Evolutionary conservation across 768 basidiomycete genomes (phyloP), one percentile per base, ranked within the genome.

Genomic region (Leccinum broughii): DNA sequence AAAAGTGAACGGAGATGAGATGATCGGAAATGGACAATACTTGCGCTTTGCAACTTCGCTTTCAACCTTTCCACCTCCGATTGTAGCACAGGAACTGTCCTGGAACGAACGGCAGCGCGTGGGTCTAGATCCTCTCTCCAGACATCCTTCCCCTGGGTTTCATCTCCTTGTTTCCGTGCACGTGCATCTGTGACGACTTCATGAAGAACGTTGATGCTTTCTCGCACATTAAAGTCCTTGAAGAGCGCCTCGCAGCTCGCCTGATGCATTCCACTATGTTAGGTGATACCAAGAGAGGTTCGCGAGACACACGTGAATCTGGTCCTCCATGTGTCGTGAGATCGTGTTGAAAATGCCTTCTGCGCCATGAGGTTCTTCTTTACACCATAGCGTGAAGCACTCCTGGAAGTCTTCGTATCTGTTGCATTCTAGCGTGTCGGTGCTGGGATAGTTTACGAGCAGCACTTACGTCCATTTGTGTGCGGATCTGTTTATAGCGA

Each of bases 121-220:
- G 92, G 88, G 50, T 84, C 81, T 32, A 92, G 72, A 58, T 85
- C 78, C 53, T 85, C 83, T 60, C 75, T 82, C 90, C 90, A 93
- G 1, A 81, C 66, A 68, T 91, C 88, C 14, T 79, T 81, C 0
- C 77, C 77, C 13, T 72, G 64, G n/a, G 60, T 68, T 28, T 73
- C 73, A 4, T 72, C 80, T 7, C 80, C 78, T 51, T 78, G 77
- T 37, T 78, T 80, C 55, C 86, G 84, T 24, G 81, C 67, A 70
- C 86, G 63, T 8, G 89, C 90, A 34, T 90, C 89, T 11, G 78
- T 83, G 1, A 92, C 84, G 14, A 90, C 82, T 11, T 79, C 78
- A 61, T 92, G 89, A 13, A 93, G 78, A 4, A 78, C 79, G 69
- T 93, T 90, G 34, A 92, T 81, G 63, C 84, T 87, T 50, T 87